phyloP scores from a whole-genome alignment of 116 monocot genomes.

The Trichopus zeylanicus region DNA sequence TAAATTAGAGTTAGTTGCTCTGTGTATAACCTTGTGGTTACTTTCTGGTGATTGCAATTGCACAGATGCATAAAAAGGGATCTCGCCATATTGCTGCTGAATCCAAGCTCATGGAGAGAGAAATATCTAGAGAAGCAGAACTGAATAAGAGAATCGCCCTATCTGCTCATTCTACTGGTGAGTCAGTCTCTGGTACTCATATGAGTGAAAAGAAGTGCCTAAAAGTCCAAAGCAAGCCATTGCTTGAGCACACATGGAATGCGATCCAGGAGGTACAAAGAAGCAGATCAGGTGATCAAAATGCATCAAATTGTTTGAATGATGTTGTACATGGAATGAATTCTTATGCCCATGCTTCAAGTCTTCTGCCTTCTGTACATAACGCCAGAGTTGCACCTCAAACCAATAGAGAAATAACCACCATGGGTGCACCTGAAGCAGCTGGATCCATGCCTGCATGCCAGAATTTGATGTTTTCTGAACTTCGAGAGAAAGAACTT shows the following conservation, averaged over 20 bases:
- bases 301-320: background rate
- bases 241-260: conserved; percentile 33
- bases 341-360: conserved; percentile 1
- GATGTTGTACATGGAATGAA: background rate
- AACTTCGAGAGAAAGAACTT: conserved; percentile 50
- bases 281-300: conserved; percentile 7
- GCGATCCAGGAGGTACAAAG: conserved; percentile 32
- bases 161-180: conserved; percentile 13
- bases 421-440: background rate
- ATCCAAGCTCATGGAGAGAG: conserved; percentile 36
- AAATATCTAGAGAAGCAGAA: conserved; percentile 34
- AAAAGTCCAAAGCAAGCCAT: conserved; percentile 21
- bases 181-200: conserved; percentile 2
- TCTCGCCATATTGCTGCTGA: conserved; percentile 58
- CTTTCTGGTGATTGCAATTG: conserved; percentile 13
- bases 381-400: background rate
- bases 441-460: conserved; percentile 10
- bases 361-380: background rate
- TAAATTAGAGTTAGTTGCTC: background rate
- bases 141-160: conserved; percentile 56
- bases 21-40: no score
- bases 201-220: background rate
- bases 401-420: background rate
- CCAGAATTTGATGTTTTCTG: conserved; percentile 13
- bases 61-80: conserved; percentile 65